Evolutionary conservation across 345 rosid genomes (phyloP).

Genomic region (Moricandia arvensis): DNA sequence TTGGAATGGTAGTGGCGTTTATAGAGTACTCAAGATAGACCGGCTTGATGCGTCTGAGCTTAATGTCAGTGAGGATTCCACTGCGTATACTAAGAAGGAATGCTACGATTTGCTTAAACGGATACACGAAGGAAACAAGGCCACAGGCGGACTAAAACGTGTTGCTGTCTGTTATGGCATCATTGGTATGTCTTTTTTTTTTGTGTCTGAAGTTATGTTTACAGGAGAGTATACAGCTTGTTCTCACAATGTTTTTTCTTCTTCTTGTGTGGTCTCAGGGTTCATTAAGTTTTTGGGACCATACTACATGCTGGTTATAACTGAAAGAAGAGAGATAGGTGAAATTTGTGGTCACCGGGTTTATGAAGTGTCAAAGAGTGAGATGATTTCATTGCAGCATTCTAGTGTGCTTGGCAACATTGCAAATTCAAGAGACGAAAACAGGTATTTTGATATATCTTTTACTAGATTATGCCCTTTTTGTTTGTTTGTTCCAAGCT

Average conservation of each 20-base stretch:
- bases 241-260: neutral
- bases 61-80: constrained; percentile 73
- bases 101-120: constrained; percentile 77
- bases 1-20: constrained; percentile 41
- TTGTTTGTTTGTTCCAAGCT: neutral
- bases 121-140: constrained; percentile 86
- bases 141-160: constrained; percentile 88
- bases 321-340: constrained; percentile 86
- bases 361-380: constrained; percentile 76
- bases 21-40: constrained; percentile 37
- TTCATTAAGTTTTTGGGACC: constrained; percentile 95
- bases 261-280: constrained; percentile 47
- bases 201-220: neutral
- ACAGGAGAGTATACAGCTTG: neutral
- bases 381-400: constrained; percentile 75
- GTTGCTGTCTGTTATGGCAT: constrained; percentile 90
- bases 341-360: constrained; percentile 82
- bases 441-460: constrained; percentile 55
- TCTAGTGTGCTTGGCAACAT: constrained; percentile 47
- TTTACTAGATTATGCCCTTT: neutral
- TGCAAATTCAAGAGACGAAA: constrained; percentile 62
- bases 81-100: constrained; percentile 64
- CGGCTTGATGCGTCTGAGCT: constrained; percentile 72
- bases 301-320: constrained; percentile 90
- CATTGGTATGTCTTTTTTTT: constrained; percentile 57